phyloP scores from a whole-genome alignment of 495 filamentous ascomycete genomes.

The Aspergillus sclerotiicarbonarius region DNA sequence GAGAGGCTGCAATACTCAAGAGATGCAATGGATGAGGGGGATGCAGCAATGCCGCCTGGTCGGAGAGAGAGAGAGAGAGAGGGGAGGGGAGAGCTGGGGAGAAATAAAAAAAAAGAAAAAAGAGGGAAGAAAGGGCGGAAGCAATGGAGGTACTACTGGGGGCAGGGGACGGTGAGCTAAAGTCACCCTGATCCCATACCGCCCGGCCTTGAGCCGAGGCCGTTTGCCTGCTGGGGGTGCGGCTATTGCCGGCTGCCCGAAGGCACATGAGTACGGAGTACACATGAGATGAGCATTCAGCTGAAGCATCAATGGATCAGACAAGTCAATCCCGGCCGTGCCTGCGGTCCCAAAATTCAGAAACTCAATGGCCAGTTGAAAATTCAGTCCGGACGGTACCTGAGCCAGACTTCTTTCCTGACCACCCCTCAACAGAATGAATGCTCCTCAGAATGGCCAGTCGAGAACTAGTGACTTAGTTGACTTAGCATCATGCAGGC shows the following conservation, averaged over 20 bases:
- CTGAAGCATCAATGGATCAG: too few species aligned
- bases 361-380: not conserved
- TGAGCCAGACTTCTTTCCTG: not conserved
- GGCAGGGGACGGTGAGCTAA: not conserved
- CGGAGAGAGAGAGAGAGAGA: slow-evolving; percentile 18
- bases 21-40: slow-evolving; percentile 17
- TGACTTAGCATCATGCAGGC: not conserved
- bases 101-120: slow-evolving; percentile 13
- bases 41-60: not conserved
- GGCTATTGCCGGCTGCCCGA: slow-evolving; percentile 19
- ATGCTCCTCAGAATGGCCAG: not conserved
- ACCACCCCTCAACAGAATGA: not conserved
- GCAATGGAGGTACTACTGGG: not conserved
- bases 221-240: too few species aligned
- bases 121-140: slow-evolving; percentile 13
- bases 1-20: slow-evolving; percentile 26
- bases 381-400: not conserved
- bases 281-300: too few species aligned
- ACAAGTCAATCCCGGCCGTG: not conserved
- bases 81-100: slow-evolving; percentile 1
- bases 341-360: not conserved
- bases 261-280: not conserved
- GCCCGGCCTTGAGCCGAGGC: slow-evolving; percentile 23
- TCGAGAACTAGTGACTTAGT: not conserved
- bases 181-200: not conserved